Evolutionary conservation across 2,329 filamentous ascomycete species (phyloP).

Genomic region (Cytospora chrysosperma): DNA sequence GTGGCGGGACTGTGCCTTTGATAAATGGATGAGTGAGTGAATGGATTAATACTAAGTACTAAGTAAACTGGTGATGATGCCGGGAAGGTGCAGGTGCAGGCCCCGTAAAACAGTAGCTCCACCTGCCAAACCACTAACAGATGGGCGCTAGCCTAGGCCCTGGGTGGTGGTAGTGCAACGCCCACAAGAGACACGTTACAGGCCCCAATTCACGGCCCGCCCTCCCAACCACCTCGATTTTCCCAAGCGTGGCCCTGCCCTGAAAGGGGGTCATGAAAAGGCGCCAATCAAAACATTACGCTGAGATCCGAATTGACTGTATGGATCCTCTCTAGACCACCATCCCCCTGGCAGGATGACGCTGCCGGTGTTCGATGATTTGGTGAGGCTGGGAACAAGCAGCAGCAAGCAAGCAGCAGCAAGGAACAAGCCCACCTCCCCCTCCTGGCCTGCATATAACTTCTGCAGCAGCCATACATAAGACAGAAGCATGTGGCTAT

Average conservation of each 20-base stretch:
- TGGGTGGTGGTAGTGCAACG: background rate
- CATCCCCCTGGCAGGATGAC: slow-evolving; percentile 3
- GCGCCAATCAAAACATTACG: slow-evolving; percentile 15
- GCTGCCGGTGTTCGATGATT: slow-evolving; percentile 10
- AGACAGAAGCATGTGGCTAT: slow-evolving; percentile 6
- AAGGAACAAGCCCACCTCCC: background rate
- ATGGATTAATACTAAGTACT: background rate
- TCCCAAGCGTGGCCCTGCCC: background rate
- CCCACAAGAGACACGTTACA: background rate
- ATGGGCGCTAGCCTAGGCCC: background rate
- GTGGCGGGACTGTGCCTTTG: background rate
- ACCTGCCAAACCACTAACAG: background rate
- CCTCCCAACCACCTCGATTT: slow-evolving; percentile 17
- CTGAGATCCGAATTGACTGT: background rate
- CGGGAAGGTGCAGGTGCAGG: background rate
- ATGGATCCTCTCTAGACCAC: too few species aligned
- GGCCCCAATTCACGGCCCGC: background rate
- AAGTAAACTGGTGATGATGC: background rate
- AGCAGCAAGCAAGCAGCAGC: background rate
- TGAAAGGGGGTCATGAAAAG: slow-evolving; percentile 2
- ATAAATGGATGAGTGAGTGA: background rate
- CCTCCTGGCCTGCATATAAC: slow-evolving; percentile 6
- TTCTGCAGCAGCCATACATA: slow-evolving; percentile 1
- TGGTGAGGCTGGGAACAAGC: slow-evolving; percentile 13
- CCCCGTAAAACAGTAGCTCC: background rate